phyloP scores from a whole-genome alignment of 305 asterid genomes.

The Solanum aculeatissimum region DNA sequence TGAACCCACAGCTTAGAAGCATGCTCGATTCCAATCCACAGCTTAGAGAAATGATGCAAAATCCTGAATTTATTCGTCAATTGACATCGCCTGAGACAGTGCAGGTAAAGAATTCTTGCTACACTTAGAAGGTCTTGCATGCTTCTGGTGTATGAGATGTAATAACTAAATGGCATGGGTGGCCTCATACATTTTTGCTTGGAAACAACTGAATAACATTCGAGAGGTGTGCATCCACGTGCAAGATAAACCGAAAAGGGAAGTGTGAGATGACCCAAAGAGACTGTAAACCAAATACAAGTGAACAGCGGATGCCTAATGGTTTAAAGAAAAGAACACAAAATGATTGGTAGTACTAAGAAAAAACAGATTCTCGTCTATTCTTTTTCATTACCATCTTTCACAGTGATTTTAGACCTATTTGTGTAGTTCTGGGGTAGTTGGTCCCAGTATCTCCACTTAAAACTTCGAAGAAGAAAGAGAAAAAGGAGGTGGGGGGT shows the following conservation, averaged over 20 bases:
- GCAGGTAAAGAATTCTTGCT: slow-evolving; percentile 28
- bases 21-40: slow-evolving; percentile 42
- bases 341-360: not conserved
- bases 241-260: not conserved
- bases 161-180: not conserved
- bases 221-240: not conserved
- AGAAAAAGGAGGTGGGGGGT: not conserved
- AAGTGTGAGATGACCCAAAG: not conserved
- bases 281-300: not conserved
- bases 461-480: not conserved
- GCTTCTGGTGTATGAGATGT: not conserved
- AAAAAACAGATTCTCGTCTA: not conserved
- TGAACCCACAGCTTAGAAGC: slow-evolving; percentile 31
- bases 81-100: slow-evolving; percentile 39
- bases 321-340: not conserved
- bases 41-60: slow-evolving; percentile 48
- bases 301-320: not conserved
- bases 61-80: slow-evolving; percentile 45
- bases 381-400: not conserved
- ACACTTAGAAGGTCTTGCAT: not conserved
- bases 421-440: not conserved
- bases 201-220: not conserved
- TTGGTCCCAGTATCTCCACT: not conserved
- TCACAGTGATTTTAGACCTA: not conserved
- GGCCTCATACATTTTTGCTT: not conserved